Evolutionary conservation across 2,329 filamentous ascomycete genomes (phyloP), one percentile per base, ranked within the genome.

Genomic region (Pseudocercospora eumusae): DNA sequence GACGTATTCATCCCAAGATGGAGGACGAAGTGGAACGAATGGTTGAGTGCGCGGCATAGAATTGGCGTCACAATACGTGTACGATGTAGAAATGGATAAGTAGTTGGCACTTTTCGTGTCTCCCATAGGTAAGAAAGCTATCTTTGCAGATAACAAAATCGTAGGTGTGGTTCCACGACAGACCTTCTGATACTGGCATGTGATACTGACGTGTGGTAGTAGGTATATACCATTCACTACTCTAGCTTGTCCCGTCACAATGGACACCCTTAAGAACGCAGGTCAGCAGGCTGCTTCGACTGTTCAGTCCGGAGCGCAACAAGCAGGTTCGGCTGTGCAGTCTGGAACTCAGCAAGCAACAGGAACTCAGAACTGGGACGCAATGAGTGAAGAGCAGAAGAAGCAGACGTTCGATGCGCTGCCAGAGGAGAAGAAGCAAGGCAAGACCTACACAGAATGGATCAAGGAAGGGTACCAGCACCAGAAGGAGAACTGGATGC

Each of bases 401-500:
- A 72, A 74, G 64, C 56, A 70, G 59, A 69, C 70, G 23, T 75
- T 71, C 64, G 71, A 73, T 62, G 62, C 62, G 20, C 68, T 73
- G 18, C 71, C 72, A 4, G 66, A 65, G 28, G 71, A 74, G 7
- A 71, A 75, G 68, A 68, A 75, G 61, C 65, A 71, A 64, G 67
- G 69, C 59, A 69, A 64, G 47, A 65, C 36, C 3, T 75, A 74
- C 62, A 79, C 81, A 74, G 84, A 88, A 69, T 87, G 83, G 82
- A 75, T 82, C 63, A 85, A 82, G 73, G 76, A 86, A 60, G 85
- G 83, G 56, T 91, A 91, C 80, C 87, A 89, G 77, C 77, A 83
- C 59, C 86, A 91, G 75, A 91, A 91, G 76, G 88, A 91, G 73
- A 82, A 78, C 70, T 92, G 89, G 89, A 83, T 90, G 73, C 89